Conservation (phyloP, 768 basidiomycete species). For the Pleurotus djamor region DNA sequence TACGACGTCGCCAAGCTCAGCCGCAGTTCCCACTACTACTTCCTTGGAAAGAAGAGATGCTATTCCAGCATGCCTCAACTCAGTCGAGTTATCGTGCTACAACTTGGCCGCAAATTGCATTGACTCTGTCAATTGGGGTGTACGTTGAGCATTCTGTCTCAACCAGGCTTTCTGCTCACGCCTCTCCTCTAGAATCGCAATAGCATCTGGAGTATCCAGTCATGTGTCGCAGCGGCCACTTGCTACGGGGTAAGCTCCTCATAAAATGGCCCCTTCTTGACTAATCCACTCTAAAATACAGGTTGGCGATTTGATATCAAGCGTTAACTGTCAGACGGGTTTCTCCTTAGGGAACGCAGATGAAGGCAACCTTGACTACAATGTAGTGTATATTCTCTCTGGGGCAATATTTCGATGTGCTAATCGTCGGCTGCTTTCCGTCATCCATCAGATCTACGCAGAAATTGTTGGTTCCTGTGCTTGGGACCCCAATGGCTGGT, state of each 20-base stretch:
- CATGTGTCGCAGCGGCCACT: slow-evolving; percentile 15
- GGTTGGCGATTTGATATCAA: slow-evolving; percentile 13
- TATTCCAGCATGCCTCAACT: slow-evolving; percentile 9
- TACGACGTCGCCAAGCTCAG: background rate
- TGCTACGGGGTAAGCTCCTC: slow-evolving; percentile 11
- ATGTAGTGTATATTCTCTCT: background rate
- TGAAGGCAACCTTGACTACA: slow-evolving; percentile 9
- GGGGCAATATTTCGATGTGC: background rate
- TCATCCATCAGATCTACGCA: slow-evolving; percentile 13
- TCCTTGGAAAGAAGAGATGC: slow-evolving; percentile 8
- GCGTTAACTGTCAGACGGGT: slow-evolving; percentile 13
- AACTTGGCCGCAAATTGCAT: slow-evolving; percentile 12
- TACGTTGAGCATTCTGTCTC: background rate
- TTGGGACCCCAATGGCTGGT: slow-evolving; percentile 12
- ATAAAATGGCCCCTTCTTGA: background rate
- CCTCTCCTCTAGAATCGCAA: slow-evolving; percentile 1
- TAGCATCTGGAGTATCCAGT: slow-evolving; percentile 9
- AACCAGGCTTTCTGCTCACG: background rate
- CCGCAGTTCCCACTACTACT: background rate
- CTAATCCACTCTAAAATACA: background rate
- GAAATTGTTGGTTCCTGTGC: slow-evolving; percentile 17
- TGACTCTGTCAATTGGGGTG: slow-evolving; percentile 2
- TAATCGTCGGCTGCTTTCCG: background rate
- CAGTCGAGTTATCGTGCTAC: slow-evolving; percentile 10
- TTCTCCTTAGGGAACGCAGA: slow-evolving; percentile 3